Evolutionary conservation across 2,329 filamentous ascomycete genomes (phyloP).

Genomic region (Colletotrichum karsti): DNA sequence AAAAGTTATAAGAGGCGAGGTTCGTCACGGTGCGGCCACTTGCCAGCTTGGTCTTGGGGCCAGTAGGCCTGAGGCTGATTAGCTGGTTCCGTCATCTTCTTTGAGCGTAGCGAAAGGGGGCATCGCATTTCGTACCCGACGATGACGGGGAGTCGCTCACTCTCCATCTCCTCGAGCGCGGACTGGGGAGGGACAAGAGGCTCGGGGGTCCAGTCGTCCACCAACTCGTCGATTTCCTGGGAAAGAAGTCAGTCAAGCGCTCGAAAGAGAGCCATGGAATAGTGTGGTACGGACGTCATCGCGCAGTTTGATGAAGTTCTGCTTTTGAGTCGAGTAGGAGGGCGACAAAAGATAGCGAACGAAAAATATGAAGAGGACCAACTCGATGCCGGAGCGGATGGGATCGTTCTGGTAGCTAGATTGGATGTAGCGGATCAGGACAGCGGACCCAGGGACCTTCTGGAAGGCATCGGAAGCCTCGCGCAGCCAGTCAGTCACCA

Average conservation of each 20-base stretch:
- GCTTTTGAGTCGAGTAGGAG: conserved; percentile 90
- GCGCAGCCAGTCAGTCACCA: conserved; percentile 60
- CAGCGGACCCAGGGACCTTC: conserved; percentile 91
- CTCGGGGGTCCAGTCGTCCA: conserved; percentile 96
- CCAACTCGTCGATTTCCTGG: conserved; percentile 91
- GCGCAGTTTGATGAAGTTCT: conserved; percentile 86
- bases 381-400: conserved; percentile 89
- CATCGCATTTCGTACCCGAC: conserved; percentile 85
- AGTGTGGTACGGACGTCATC: conserved; percentile 69
- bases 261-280: background rate
- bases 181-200: conserved; percentile 82
- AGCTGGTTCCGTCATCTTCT: too few relatives aligned
- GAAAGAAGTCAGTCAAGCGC: background rate
- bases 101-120: too few relatives aligned
- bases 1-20: conserved; percentile 95
- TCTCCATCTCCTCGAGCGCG: conserved; percentile 79
- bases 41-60: conserved; percentile 86
- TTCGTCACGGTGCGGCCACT: conserved; percentile 93
- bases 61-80: conserved; percentile 72
- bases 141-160: conserved; percentile 87
- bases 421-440: conserved; percentile 93
- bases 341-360: conserved; percentile 92
- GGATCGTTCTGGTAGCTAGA: conserved; percentile 98
- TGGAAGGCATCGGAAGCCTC: conserved; percentile 76
- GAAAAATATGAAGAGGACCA: conserved; percentile 94